These are phyloP conservation scores for Colletotrichum eremochloae DNA, from an alignment of 2,329 filamentous ascomycete genomes.

Conservation along the genomic window DNA sequence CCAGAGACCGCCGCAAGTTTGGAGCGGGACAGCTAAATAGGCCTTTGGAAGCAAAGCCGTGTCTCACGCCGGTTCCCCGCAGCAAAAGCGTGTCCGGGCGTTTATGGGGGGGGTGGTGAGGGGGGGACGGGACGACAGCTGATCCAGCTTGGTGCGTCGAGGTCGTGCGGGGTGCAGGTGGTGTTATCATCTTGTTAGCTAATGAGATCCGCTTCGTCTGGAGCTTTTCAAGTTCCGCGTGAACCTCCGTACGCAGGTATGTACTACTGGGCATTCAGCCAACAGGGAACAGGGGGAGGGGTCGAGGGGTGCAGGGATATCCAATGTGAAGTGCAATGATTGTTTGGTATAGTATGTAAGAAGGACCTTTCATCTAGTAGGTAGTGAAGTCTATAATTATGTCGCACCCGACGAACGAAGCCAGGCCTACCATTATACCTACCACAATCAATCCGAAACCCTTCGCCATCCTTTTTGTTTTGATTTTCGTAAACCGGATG, in stretches of 20 bases:
- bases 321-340: not conserved
- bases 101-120: constrained; percentile 5
- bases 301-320: not conserved
- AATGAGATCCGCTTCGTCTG: constrained; percentile 26
- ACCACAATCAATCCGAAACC: not conserved
- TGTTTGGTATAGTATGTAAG: not conserved
- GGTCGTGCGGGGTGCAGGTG: constrained; percentile 38
- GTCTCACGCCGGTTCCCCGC: constrained; percentile 29
- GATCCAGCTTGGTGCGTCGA: constrained; percentile 9
- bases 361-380: not conserved
- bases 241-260: no score
- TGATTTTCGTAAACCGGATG: no score
- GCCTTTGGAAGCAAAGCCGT: not conserved
- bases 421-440: no score
- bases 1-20: not conserved
- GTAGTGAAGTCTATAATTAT: not conserved
- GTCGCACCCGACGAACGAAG: not conserved
- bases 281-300: not conserved
- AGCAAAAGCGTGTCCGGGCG: constrained; percentile 31
- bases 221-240: not conserved
- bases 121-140: not conserved
- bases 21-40: not conserved
- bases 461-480: not conserved
- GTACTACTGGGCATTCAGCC: no score
- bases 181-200: constrained; percentile 34